Evolutionary conservation across 108 stramenopile genomes (phyloP).

Genomic region (Pseudonitzschia pungens): DNA sequence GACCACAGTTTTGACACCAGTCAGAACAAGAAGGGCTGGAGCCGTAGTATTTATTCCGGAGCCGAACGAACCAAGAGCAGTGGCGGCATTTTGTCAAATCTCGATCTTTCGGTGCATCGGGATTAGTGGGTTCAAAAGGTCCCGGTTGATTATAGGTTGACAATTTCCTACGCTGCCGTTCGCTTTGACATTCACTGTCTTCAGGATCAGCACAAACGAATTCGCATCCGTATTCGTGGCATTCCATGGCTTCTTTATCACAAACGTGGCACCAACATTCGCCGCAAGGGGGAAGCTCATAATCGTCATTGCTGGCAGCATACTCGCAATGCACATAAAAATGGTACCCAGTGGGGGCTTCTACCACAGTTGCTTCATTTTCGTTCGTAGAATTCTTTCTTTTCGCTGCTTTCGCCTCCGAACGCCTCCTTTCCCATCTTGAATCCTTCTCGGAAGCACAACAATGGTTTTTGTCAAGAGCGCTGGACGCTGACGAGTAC

Average conservation of each 20-base stretch:
- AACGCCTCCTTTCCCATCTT: background rate
- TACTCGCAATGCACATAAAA: background rate
- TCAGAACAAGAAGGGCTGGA: background rate
- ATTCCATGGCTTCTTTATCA: background rate
- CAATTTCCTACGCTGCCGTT: conserved; percentile 5
- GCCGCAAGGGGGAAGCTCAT: background rate
- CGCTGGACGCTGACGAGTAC: background rate
- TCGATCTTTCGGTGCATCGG: background rate
- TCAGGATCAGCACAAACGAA: background rate
- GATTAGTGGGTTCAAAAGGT: conserved; percentile 16
- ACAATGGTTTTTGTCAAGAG: background rate
- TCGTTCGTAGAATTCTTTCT: too few species aligned
- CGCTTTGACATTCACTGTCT: background rate
- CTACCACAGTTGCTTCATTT: background rate
- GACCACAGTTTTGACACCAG: conserved; percentile 41
- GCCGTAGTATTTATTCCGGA: background rate
- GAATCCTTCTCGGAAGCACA: background rate
- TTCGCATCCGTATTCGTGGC: too few species aligned
- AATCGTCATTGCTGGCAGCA: too few species aligned
- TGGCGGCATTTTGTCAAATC: conserved; percentile 14
- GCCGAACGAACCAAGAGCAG: conserved; percentile 19
- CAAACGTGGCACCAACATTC: conserved; percentile 18
- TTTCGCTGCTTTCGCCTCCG: background rate
- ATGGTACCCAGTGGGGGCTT: background rate
- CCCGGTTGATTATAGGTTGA: conserved; percentile 8